phyloP scores from a whole-genome alignment of 495 filamentous ascomycete genomes.

The Penicillium canescens region DNA sequence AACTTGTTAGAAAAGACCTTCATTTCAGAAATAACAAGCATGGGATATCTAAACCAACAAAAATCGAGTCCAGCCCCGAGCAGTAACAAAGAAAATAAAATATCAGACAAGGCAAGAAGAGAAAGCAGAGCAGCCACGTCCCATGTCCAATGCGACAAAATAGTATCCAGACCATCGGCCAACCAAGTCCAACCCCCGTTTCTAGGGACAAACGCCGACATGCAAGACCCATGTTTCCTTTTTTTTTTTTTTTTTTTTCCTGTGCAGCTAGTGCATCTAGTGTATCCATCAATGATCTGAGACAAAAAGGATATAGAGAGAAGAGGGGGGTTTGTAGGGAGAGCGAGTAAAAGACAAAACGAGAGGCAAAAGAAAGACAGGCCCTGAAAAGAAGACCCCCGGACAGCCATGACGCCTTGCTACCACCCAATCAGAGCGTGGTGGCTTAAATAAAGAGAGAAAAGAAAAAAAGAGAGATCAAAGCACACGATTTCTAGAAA shows the following conservation, averaged over 20 bases:
- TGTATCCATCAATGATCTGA: not conserved
- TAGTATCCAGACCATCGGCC: conserved; percentile 8
- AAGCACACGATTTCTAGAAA: conserved; percentile 32
- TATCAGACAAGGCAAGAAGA: conserved; percentile 11
- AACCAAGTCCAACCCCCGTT: not conserved
- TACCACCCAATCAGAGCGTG: conserved; percentile 1
- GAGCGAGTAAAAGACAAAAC: conserved; percentile 3
- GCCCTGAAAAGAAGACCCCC: not conserved
- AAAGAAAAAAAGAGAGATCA: conserved; percentile 13
- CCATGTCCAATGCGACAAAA: not conserved
- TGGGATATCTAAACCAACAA: conserved; percentile 34
- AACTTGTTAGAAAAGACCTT: not conserved
- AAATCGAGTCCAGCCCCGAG: conserved; percentile 5
- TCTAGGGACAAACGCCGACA: conserved; percentile 4
- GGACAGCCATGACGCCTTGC: conserved; percentile 13
- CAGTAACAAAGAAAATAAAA: conserved; percentile 3
- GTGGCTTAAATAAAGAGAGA: conserved; percentile 6
- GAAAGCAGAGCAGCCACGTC: not conserved
- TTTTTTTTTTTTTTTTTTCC: not conserved
- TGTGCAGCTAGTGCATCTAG: not conserved
- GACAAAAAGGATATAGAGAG: not conserved
- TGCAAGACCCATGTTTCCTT: not conserved
- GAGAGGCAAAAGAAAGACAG: conserved; percentile 2
- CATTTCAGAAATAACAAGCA: conserved; percentile 14
- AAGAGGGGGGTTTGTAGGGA: not conserved